A percentile compares a stretch with the other conserved stretches of the same genome.
phyloP scores from a whole-genome alignment of 2,329 filamentous ascomycete species.

The Colletotrichum sp. region DNA sequence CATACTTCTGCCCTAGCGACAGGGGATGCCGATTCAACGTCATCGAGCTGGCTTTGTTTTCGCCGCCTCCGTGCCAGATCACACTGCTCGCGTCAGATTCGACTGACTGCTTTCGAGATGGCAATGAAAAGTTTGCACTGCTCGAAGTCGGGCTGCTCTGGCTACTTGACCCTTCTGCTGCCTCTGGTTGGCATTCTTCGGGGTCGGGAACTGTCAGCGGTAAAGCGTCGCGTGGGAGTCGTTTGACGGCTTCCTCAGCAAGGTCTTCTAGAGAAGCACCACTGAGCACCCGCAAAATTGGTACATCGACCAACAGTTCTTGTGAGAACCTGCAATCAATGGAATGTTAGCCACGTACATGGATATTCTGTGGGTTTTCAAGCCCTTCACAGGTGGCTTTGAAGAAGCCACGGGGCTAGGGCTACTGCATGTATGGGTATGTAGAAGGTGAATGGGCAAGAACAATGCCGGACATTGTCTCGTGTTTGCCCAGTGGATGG shows the following conservation, averaged over 20 bases:
- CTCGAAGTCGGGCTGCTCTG: not conserved
- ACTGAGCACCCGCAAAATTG: constrained; percentile 49
- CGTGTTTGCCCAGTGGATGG: not conserved
- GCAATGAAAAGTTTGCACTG: not conserved
- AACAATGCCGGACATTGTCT: not conserved
- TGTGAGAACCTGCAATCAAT: constrained; percentile 44
- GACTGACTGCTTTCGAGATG: not conserved
- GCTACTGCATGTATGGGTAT: no score
- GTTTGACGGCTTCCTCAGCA: not conserved
- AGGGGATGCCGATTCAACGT: not conserved
- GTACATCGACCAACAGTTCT: constrained; percentile 45
- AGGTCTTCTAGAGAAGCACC: constrained; percentile 28
- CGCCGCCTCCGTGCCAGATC: not conserved
- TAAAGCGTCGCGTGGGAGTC: not conserved
- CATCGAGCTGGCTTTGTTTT: not conserved
- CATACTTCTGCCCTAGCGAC: not conserved
- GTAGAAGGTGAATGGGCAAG: not conserved
- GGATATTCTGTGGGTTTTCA: not conserved
- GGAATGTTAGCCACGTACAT: not conserved
- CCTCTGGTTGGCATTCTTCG: not conserved
- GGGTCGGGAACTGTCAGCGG: not conserved
- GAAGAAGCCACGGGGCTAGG: no score
- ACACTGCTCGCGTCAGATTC: not conserved
- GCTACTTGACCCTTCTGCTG: not conserved
- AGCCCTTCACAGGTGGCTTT: not conserved